These are phyloP conservation scores for Hypoxylon sp. DNA, from an alignment of 2,329 filamentous ascomycete species.

Conservation along the genomic window DNA sequence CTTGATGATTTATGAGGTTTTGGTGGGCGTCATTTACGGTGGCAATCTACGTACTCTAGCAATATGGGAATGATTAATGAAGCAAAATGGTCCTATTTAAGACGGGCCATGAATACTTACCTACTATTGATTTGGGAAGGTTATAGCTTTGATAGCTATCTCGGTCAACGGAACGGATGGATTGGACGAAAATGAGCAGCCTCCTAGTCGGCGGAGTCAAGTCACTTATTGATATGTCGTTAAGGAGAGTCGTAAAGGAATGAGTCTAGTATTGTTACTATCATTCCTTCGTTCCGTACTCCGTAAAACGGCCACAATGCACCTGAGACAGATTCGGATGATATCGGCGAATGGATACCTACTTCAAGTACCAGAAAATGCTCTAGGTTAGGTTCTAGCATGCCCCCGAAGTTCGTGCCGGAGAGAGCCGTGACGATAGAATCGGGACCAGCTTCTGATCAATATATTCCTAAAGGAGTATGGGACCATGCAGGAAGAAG, in stretches of 20 bases:
- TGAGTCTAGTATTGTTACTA: neutral
- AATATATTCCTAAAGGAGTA: neutral
- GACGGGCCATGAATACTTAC: neutral
- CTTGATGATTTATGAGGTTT: slow-evolving; percentile 2
- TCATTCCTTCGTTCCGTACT: neutral
- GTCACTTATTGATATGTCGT: neutral
- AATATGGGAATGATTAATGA: slow-evolving; percentile 5
- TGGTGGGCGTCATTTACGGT: slow-evolving; percentile 1
- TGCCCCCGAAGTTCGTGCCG: neutral
- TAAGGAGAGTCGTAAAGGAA: neutral
- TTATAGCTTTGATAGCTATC: neutral
- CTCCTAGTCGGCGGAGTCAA: neutral
- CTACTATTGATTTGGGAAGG: neutral
- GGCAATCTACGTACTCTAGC: slow-evolving; percentile 8
- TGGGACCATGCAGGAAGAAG: slow-evolving; percentile 12
- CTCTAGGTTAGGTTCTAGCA: neutral
- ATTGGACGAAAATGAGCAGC: neutral
- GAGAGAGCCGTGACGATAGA: neutral
- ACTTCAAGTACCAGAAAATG: neutral
- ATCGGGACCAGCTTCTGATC: neutral
- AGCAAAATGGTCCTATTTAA: neutral
- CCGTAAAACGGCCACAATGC: neutral
- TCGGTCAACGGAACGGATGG: neutral
- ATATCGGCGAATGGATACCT: too few species aligned
- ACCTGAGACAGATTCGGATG: neutral